Evolutionary conservation across 495 filamentous ascomycete genomes (phyloP).

Genomic region (Thozetella sp.): DNA sequence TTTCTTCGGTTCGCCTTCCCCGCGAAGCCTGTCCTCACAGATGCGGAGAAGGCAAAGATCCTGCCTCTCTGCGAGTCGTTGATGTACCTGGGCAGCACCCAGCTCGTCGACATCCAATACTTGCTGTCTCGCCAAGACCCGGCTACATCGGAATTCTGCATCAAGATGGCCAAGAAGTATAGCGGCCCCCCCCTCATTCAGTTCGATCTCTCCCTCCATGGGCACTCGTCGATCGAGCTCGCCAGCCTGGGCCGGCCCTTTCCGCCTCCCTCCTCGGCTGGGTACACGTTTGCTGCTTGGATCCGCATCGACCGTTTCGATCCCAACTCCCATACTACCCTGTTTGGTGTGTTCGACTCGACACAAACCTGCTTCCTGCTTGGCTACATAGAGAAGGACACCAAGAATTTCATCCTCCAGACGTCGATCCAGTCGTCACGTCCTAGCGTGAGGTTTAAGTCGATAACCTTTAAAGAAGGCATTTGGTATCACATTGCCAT

Average conservation of each 20-base stretch:
- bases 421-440: conserved; percentile 85
- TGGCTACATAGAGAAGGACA: conserved; percentile 92
- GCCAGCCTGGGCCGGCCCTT: conserved; percentile 81
- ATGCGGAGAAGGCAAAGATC: conserved; percentile 57
- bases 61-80: conserved; percentile 60
- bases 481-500: conserved; percentile 93
- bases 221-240: conserved; percentile 86
- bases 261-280: conserved; percentile 68
- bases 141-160: conserved; percentile 69
- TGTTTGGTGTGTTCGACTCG: conserved; percentile 93
- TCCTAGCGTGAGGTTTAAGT: conserved; percentile 93
- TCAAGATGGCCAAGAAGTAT: conserved; percentile 70
- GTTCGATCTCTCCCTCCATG: conserved; percentile 88
- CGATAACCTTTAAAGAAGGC: conserved; percentile 68
- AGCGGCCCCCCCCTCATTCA: conserved; percentile 82
- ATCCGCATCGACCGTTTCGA: conserved; percentile 87
- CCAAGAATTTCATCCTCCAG: conserved; percentile 93
- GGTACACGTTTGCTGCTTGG: conserved; percentile 91
- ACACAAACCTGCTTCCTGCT: conserved; percentile 93
- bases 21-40: conserved; percentile 39
- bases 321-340: conserved; percentile 80
- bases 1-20: conserved; percentile 72
- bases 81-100: conserved; percentile 70
- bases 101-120: conserved; percentile 75
- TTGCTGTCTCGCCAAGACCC: conserved; percentile 68